Conservation (phyloP, 2,329 filamentous ascomycete species). For the Fusarium irregulare region DNA sequence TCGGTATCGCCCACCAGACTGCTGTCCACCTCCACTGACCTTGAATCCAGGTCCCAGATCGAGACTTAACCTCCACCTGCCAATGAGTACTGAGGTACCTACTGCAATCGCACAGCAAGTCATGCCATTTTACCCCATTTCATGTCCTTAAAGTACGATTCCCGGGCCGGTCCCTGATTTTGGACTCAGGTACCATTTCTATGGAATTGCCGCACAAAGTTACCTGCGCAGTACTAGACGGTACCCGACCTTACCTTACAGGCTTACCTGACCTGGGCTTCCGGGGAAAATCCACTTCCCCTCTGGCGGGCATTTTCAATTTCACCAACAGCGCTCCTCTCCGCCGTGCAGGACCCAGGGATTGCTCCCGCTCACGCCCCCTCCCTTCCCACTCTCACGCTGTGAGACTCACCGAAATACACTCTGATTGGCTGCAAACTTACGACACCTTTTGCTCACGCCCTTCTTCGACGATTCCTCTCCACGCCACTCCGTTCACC, state of each 20-base stretch:
- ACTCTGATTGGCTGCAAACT: slow-evolving; percentile 8
- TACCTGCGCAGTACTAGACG: slow-evolving; percentile 15
- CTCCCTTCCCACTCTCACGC: slow-evolving; percentile 18
- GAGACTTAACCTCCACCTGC: slow-evolving; percentile 13
- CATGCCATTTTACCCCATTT: slow-evolving; percentile 36
- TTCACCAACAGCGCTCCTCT: slow-evolving; percentile 31
- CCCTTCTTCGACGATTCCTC: slow-evolving; percentile 23
- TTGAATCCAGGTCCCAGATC: slow-evolving; percentile 20
- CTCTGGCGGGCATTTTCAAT: slow-evolving; percentile 32
- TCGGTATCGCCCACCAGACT: slow-evolving; percentile 35
- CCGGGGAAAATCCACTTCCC: slow-evolving; percentile 40
- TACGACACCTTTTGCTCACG: slow-evolving; percentile 12
- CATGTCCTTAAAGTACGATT: slow-evolving; percentile 18
- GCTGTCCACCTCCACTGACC: slow-evolving; percentile 42
- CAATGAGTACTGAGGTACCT: slow-evolving; percentile 19
- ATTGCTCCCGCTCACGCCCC: slow-evolving; percentile 32
- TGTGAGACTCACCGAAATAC: slow-evolving; percentile 5
- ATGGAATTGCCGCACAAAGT: slow-evolving; percentile 14
- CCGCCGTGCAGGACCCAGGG: slow-evolving; percentile 22
- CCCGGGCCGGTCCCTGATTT: slow-evolving; percentile 33
- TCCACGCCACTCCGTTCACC: slow-evolving; percentile 35
- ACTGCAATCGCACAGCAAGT: slow-evolving; percentile 11
- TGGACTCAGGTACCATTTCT: slow-evolving; percentile 19
- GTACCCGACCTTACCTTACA: neutral
- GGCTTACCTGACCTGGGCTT: neutral